Conservation (phyloP, 1,284 basidiomycete genomes). For the Marasmius sp. region DNA sequence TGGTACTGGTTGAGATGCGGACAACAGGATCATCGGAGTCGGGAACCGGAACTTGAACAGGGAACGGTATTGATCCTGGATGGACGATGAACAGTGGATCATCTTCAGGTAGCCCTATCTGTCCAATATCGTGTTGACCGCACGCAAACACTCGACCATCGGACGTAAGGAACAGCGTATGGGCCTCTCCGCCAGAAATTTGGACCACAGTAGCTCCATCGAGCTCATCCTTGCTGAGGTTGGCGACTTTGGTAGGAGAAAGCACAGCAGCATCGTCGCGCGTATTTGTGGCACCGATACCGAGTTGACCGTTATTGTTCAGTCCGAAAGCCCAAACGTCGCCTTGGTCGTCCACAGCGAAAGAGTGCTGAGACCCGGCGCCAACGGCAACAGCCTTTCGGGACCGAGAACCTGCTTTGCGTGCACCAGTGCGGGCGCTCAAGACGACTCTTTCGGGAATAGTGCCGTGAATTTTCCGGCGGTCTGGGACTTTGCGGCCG, state of each 20-base stretch:
- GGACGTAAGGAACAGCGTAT: conserved; percentile 76
- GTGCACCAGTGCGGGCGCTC: neutral
- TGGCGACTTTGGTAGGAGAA: conserved; percentile 58
- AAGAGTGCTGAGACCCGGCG: conserved; percentile 72
- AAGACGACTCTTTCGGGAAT: conserved; percentile 67
- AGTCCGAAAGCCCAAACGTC: conserved; percentile 82
- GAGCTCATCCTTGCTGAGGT: conserved; percentile 56
- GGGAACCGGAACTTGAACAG: conserved; percentile 56
- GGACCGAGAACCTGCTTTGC: conserved; percentile 25
- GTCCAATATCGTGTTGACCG: conserved; percentile 65
- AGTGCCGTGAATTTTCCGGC: conserved; percentile 70
- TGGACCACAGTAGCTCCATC: conserved; percentile 57
- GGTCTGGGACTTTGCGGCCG: conserved; percentile 69
- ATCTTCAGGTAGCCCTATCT: conserved; percentile 62
- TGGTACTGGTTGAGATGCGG: conserved; percentile 61
- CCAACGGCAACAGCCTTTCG: conserved; percentile 68
- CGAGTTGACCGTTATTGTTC: conserved; percentile 46
- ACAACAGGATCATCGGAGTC: conserved; percentile 53
- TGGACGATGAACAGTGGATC: conserved; percentile 42
- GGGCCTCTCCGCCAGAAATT: conserved; percentile 70
- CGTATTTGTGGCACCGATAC: conserved; percentile 30
- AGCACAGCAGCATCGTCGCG: conserved; percentile 45
- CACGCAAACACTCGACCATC: conserved; percentile 76
- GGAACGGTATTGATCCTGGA: conserved; percentile 45
- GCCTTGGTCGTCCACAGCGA: conserved; percentile 73